phyloP scores from a whole-genome alignment of 2,329 filamentous ascomycete genomes.

The Teratosphaeria gauchensis region DNA sequence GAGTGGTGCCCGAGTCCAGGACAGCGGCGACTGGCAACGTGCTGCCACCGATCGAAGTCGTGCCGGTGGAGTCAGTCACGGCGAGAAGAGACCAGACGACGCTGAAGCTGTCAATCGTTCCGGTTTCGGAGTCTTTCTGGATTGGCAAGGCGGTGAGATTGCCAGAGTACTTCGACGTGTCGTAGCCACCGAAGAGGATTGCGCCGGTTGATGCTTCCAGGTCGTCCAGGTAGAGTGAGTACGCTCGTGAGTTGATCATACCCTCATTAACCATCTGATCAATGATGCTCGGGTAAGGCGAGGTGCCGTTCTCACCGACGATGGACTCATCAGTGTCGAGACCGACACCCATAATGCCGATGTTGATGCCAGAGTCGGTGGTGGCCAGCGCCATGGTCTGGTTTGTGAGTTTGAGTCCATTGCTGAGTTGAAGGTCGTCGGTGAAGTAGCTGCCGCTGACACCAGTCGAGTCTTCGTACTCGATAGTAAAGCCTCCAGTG shows the following conservation, averaged over 20 bases:
- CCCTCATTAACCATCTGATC: background rate
- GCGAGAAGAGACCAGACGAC: background rate
- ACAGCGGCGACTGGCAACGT: background rate
- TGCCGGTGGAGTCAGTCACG: background rate
- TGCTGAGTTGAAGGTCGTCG: constrained; percentile 42
- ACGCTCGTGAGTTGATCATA: constrained; percentile 4
- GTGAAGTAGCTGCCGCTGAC: constrained; percentile 71
- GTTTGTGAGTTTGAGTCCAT: constrained; percentile 38
- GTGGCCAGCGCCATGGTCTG: constrained; percentile 63
- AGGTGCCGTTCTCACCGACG: constrained; percentile 40
- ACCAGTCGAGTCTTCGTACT: constrained; percentile 72
- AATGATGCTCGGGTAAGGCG: constrained; percentile 32
- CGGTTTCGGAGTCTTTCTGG: background rate
- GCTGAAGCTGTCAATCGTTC: background rate
- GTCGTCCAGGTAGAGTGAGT: constrained; percentile 7
- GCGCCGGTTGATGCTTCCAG: constrained; percentile 8
- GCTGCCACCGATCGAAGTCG: background rate
- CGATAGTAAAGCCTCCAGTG: constrained; percentile 43
- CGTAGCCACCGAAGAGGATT: constrained; percentile 16
- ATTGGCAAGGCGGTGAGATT: constrained; percentile 1
- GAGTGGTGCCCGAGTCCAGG: background rate
- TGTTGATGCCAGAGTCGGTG: constrained; percentile 24
- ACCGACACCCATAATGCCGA: constrained; percentile 74
- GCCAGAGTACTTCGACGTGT: constrained; percentile 2
- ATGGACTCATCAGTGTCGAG: constrained; percentile 67